Percentiles rank a stretch among this genome's conserved stretches.
Evolutionary conservation across 75 land plant genomes (phyloP).

Genomic region (Pinus albicaulis): DNA sequence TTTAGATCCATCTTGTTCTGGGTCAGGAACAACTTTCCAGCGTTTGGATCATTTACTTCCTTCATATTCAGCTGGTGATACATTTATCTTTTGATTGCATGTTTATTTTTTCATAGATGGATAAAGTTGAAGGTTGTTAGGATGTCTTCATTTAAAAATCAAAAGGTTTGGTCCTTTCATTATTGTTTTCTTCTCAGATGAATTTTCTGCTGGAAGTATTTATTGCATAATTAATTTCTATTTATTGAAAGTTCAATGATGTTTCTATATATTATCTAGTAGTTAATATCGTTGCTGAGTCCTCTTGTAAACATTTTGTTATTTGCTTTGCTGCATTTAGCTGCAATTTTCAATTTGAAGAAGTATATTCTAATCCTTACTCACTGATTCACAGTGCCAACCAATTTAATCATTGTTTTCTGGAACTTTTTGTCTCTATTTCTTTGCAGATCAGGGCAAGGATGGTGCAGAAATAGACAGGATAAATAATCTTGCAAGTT

Average conservation of each 20-base stretch:
- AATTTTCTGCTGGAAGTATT: background rate
- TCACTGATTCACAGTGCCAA: background rate
- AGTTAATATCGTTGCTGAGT: background rate
- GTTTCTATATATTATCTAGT: background rate
- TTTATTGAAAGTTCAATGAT: background rate
- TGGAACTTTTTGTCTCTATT: background rate
- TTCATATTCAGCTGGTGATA: slow-evolving; percentile 47
- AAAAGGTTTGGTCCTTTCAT: background rate
- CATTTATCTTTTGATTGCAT: background rate
- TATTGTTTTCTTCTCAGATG: background rate
- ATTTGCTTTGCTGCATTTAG: background rate
- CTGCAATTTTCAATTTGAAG: background rate
- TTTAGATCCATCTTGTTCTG: slow-evolving; percentile 97
- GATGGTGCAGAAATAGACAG: slow-evolving; percentile 32
- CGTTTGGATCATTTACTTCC: slow-evolving; percentile 94
- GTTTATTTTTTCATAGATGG: background rate
- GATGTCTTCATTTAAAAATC: background rate
- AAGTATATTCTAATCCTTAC: background rate
- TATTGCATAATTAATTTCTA: background rate
- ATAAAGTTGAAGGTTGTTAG: background rate
- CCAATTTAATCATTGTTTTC: background rate
- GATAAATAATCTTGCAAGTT: slow-evolving; percentile 66
- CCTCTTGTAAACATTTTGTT: background rate
- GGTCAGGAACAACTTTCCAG: slow-evolving; percentile 75
- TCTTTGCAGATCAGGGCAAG: slow-evolving; percentile 17